Evolutionary conservation across 2,329 filamentous ascomycete genomes (phyloP), one percentile per base, ranked within the genome.

Genomic region (Coniella lustricola): DNA sequence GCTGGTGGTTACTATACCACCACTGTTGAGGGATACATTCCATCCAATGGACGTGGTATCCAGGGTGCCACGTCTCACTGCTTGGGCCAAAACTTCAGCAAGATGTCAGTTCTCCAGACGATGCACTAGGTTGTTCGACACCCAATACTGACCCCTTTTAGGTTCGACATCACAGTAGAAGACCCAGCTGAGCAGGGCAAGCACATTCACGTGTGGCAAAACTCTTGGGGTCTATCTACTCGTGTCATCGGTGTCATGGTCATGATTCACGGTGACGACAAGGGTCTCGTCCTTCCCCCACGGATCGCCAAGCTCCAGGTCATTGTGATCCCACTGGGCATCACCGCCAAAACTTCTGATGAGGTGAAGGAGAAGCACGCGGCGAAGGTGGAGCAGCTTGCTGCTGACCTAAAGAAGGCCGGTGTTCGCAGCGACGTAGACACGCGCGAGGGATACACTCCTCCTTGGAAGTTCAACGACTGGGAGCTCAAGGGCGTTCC

Each of bases 171-270:
- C 66, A 95, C 86, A 0, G 89, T 98, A 25, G 91, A 98, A 67
- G 90, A 98, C 63, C 93, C 93, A 20, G 74, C 76, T 52, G 78
- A 93, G 66, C 85, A 87, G 70, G 86, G 87, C 56, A 77, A 84
- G 58, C 84, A 89, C 61, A 73, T 96, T 49, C 74, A 91, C 63
- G 90, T 97, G 49, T 97, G 91, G 90, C 93, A 98, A 68, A 98
- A 98, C 75, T 96, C 90, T 13, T 98, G 93, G 93, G 93, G 93
- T 69, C 80, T 98, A 53, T 97, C 91, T 1, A 98, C 93, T 47
- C 89, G 93, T 64, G 89, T 91, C 49, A 95, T 98, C 57, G 94
- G 93, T 72, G 90, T 97, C 66, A 97, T 97, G 91, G 87, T 96
- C 62, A 93, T 98, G 82, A 90, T 95, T 53, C 93, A 98, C 70